Evolutionary conservation across 192 early-diverging fungal species (phyloP).

Genomic region (Coemansia sp.): DNA sequence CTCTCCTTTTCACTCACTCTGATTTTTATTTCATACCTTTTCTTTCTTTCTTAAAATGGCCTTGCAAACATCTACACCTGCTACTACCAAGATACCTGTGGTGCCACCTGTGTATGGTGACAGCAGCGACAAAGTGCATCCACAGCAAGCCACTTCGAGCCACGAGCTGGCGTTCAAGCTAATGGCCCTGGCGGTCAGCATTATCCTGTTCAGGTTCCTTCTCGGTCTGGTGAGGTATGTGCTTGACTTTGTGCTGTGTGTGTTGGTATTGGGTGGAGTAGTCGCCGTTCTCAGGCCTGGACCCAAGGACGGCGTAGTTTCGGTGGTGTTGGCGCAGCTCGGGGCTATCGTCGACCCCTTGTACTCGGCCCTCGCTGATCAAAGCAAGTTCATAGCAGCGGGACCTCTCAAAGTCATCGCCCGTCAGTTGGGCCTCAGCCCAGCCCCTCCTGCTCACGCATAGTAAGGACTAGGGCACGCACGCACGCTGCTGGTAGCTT

Average conservation of each 20-base stretch:
- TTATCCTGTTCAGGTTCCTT: constrained; percentile 21
- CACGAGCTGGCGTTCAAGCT: constrained; percentile 39
- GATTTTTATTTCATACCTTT: not conserved
- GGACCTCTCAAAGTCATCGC: constrained; percentile 24
- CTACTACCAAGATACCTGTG: not conserved
- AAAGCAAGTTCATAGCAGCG: constrained; percentile 16
- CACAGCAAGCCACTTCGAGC: constrained; percentile 1
- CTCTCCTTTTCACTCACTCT: constrained; percentile 6
- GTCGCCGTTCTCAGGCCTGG: constrained; percentile 37
- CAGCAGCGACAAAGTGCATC: not conserved
- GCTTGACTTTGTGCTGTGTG: constrained; percentile 31
- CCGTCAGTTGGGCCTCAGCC: constrained; percentile 24
- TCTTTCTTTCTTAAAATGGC: not conserved
- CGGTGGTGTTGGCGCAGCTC: constrained; percentile 30
- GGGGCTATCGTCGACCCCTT: constrained; percentile 42
- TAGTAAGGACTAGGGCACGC: not conserved
- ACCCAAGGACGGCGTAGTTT: constrained; percentile 26
- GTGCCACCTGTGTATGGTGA: not conserved
- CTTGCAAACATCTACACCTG: not conserved
- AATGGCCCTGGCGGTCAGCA: constrained; percentile 20
- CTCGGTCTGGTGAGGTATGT: constrained; percentile 35
- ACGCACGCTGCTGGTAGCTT: not conserved
- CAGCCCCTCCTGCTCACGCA: constrained; percentile 13
- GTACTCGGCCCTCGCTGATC: constrained; percentile 35
- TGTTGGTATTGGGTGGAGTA: constrained; percentile 24